phyloP scores from a whole-genome alignment of 2,329 filamentous ascomycete genomes.

The Tolypocladium cylindrosporum region DNA sequence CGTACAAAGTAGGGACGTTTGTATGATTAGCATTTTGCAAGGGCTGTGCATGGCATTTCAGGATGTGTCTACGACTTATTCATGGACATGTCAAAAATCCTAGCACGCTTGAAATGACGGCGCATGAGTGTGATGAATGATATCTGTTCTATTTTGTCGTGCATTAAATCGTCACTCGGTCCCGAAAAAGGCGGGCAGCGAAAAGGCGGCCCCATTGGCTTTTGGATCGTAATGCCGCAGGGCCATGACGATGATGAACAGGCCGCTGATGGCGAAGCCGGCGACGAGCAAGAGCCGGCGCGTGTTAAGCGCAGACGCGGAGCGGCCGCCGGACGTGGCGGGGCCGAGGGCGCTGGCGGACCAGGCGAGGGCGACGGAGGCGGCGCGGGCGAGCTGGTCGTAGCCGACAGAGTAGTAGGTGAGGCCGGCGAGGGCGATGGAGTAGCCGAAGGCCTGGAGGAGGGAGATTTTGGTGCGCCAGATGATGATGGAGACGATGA shows the following conservation, averaged over 20 bases:
- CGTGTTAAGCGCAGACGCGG: slow-evolving; percentile 1
- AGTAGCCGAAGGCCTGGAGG: slow-evolving; percentile 70
- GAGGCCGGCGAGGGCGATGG: slow-evolving; percentile 49
- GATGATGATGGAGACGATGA: slow-evolving; percentile 65
- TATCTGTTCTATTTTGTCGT: neutral
- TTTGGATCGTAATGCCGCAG: slow-evolving; percentile 5
- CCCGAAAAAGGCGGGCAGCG: slow-evolving; percentile 3
- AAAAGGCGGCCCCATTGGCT: neutral
- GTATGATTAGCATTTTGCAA: neutral
- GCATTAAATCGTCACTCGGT: slow-evolving; percentile 5
- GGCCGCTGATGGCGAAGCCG: slow-evolving; percentile 3
- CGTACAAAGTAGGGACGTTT: neutral
- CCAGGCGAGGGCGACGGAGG: slow-evolving; percentile 13
- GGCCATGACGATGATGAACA: slow-evolving; percentile 8
- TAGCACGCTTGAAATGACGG: neutral
- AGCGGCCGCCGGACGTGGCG: slow-evolving; percentile 7
- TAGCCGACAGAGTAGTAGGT: slow-evolving; percentile 37
- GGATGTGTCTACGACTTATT: neutral
- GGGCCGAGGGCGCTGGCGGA: slow-evolving; percentile 10
- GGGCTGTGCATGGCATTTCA: neutral
- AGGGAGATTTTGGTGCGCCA: slow-evolving; percentile 63
- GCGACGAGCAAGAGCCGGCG: slow-evolving; percentile 7
- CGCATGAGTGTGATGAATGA: neutral
- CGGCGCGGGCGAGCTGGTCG: slow-evolving; percentile 19
- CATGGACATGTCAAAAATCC: neutral